These are phyloP conservation scores for Meripilus lineatus DNA, from an alignment of 1,284 basidiomycete genomes.

Conservation along the genomic window DNA sequence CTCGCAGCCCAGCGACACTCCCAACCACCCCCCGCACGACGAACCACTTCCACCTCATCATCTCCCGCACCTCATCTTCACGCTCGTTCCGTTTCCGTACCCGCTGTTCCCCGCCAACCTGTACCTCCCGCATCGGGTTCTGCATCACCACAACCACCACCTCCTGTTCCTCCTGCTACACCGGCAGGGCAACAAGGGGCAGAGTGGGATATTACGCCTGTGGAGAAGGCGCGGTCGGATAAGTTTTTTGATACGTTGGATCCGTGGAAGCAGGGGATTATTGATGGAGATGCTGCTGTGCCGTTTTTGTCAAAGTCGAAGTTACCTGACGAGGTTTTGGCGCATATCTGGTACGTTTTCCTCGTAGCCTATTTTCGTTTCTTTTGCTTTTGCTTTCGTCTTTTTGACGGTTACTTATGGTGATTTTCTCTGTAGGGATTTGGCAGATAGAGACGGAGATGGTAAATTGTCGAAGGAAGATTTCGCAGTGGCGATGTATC, in stretches of 20 bases:
- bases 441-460: slow-evolving; percentile 86
- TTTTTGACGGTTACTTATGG: slow-evolving; percentile 2
- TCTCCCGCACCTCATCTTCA: background rate
- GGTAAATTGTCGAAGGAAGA: slow-evolving; percentile 88
- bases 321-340: slow-evolving; percentile 79
- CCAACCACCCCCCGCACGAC: background rate
- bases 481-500: slow-evolving; percentile 94
- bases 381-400: background rate
- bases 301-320: slow-evolving; percentile 95
- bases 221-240: slow-evolving; percentile 80
- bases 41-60: background rate
- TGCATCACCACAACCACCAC: background rate
- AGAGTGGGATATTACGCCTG: slow-evolving; percentile 78
- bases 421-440: slow-evolving; percentile 62
- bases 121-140: slow-evolving; percentile 1
- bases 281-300: slow-evolving; percentile 92
- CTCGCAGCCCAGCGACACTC: too few species aligned
- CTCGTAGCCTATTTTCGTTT: too few species aligned
- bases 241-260: slow-evolving; percentile 85
- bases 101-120: background rate
- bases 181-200: slow-evolving; percentile 2
- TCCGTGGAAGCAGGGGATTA: slow-evolving; percentile 66
- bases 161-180: background rate
- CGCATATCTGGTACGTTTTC: slow-evolving; percentile 85
- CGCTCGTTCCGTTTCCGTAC: slow-evolving; percentile 1